Conservation (phyloP, 192 early-diverging fungal genomes). For the Podila minutissima region DNA sequence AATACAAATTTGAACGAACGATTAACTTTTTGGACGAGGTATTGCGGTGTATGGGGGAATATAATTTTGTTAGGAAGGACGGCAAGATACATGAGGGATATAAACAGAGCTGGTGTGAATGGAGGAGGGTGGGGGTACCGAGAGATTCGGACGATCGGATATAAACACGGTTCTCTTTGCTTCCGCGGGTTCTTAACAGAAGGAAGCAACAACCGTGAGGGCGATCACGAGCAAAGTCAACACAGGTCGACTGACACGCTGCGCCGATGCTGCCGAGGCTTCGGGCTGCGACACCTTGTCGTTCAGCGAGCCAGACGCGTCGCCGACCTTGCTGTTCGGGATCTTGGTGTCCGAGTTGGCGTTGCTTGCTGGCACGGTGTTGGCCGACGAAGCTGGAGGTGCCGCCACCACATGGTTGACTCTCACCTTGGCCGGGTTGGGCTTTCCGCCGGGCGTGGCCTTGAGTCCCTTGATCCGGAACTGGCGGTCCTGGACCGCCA, state of each 20-base stretch:
- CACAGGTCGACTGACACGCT: neutral
- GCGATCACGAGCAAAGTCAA: conserved; percentile 1
- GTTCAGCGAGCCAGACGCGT: neutral
- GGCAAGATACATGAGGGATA: neutral
- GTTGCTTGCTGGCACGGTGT: neutral
- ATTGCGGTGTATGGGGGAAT: no score
- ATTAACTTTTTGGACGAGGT: no score
- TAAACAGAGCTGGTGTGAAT: neutral
- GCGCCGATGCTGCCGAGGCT: neutral
- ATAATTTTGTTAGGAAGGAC: no score
- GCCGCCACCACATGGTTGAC: neutral
- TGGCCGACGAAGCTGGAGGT: no score
- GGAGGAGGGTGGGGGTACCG: no score
- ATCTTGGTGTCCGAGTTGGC: neutral
- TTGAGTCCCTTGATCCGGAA: conserved; percentile 26
- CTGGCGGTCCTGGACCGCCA: conserved; percentile 33
- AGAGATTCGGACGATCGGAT: neutral
- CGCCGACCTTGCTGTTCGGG: neutral
- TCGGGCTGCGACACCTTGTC: neutral
- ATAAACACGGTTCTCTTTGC: neutral
- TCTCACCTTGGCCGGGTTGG: conserved; percentile 25
- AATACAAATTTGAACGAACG: no score
- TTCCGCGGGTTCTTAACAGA: neutral
- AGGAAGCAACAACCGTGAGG: neutral
- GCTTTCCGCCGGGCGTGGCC: conserved; percentile 21